Base-by-base conservation (phyloP, 345 rosid species). In the Corchorus olitorius region DNA sequence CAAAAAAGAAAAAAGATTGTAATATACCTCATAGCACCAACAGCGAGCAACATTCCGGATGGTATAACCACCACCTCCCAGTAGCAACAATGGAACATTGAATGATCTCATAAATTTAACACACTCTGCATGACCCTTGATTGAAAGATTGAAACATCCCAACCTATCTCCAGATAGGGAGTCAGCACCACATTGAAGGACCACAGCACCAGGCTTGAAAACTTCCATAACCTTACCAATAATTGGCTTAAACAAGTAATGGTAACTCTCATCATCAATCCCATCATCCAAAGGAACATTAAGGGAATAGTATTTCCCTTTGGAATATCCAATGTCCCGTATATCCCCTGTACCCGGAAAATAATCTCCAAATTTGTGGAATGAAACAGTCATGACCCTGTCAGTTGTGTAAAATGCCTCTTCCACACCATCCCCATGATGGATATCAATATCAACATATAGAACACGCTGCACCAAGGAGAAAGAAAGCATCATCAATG, bases 111-210 rank as follows among this genome's bases (percentile, higher is more conserved):
- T 87, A 70, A 79, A 92, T 78, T 82, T 80, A 48, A 89, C 92
- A 77, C 97, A 92, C 65, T 92, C 93, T 27, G 89, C 93, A 54
- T 92, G 93, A n/a, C 97, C 94, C 83, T 90, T 92, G 83, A 88
- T 86, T 3, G 92, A 85, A 71, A 89, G 88, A 83, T 85, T 89
- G 76, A 91, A 87, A 84, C 94, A 90, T 56, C 91, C 91, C 60
- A 90, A 83, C 84, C 94, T 81, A 83, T 86, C 94, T 8, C 94
- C 91, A 19, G 94, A 89, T 70, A 91, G 75, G 4, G 92, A 91
- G 80, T 88, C 92, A 65, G 91, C 93, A 67, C 90, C 92, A 67
- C 91, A 87, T 34, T 90, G 94, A 75, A 90, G 86, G 53, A 90
- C 89, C 20, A 90, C 92, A 0, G 91, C 91, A 65, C 91, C 90